These are phyloP conservation scores for Platismatia glauca DNA, from an alignment of 495 filamentous ascomycete genomes.

Conservation along the genomic window DNA sequence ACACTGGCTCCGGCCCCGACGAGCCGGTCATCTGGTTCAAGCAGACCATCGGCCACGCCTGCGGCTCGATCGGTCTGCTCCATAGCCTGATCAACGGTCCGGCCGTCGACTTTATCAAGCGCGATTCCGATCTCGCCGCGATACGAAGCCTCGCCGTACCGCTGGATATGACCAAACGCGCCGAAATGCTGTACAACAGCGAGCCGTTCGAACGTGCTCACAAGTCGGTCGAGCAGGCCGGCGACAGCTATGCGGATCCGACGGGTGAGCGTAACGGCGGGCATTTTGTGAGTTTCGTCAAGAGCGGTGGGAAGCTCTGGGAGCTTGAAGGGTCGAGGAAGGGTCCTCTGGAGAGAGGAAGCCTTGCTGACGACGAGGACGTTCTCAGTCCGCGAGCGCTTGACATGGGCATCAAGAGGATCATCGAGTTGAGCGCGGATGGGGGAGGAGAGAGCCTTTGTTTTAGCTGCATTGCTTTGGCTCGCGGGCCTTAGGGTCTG, in stretches of 20 bases:
- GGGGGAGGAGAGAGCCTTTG: conserved; percentile 22
- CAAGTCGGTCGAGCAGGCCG: conserved; percentile 43
- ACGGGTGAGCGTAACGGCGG: conserved; percentile 24
- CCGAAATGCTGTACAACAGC: conserved; percentile 58
- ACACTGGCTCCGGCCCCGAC: conserved; percentile 39
- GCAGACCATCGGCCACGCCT: conserved; percentile 83
- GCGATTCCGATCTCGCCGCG: conserved; percentile 39
- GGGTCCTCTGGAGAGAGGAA: conserved; percentile 55
- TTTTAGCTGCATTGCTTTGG: conserved; percentile 17
- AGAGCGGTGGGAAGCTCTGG: conserved; percentile 61
- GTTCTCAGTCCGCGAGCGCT: conserved; percentile 59
- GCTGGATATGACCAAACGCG: conserved; percentile 45
- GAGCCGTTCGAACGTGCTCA: conserved; percentile 14
- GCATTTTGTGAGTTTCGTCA: conserved; percentile 83
- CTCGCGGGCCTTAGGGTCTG: conserved; percentile 4
- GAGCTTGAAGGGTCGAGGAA: conserved; percentile 75
- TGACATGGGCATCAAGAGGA: conserved; percentile 42
- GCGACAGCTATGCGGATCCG: conserved; percentile 53
- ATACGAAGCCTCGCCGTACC: conserved; percentile 39
- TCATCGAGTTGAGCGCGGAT: conserved; percentile 19
- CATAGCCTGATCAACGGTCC: conserved; percentile 59
- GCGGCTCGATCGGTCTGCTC: conserved; percentile 74
- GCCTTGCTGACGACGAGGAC: conserved; percentile 50
- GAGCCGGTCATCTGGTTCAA: conserved; percentile 80
- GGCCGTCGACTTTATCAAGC: conserved; percentile 23